A percentile compares a stretch with the other conserved stretches of the same genome.
Evolutionary conservation across 1,284 basidiomycete genomes (phyloP).

Genomic region (Microbotryum silenes-acaulis): DNA sequence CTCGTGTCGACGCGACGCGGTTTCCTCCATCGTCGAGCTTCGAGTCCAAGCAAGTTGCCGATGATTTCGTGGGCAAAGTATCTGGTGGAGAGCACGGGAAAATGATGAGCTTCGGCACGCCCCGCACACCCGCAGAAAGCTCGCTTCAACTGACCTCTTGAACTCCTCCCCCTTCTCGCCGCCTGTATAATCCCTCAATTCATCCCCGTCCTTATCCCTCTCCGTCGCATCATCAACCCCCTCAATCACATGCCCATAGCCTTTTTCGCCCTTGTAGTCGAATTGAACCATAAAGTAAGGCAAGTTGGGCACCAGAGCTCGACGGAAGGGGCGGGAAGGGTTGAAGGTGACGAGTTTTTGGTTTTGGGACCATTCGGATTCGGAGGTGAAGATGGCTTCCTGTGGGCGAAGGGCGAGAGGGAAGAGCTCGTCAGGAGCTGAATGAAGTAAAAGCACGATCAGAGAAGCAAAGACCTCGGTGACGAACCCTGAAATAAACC

Average conservation of each 20-base stretch:
- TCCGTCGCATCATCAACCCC: slow-evolving; percentile 60
- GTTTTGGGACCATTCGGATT: slow-evolving; percentile 95
- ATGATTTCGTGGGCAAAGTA: slow-evolving; percentile 95
- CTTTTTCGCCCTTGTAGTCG: slow-evolving; percentile 93
- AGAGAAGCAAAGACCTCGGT: too few species aligned
- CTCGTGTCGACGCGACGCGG: slow-evolving; percentile 65
- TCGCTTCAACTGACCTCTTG: slow-evolving; percentile 54
- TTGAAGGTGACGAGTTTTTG: slow-evolving; percentile 88
- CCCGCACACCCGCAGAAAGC: background rate
- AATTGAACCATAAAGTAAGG: slow-evolving; percentile 99
- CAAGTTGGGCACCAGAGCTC: slow-evolving; percentile 87
- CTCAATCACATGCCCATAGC: slow-evolving; percentile 95
- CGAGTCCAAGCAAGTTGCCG: slow-evolving; percentile 79
- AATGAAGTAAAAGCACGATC: too few species aligned
- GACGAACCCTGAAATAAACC: slow-evolving; percentile 76
- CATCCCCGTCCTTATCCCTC: slow-evolving; percentile 49
- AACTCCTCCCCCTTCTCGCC: slow-evolving; percentile 78
- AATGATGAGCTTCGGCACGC: background rate
- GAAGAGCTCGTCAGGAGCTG: too few species aligned
- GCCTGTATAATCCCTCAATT: slow-evolving; percentile 40
- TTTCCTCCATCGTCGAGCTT: slow-evolving; percentile 76
- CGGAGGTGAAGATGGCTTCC: slow-evolving; percentile 86
- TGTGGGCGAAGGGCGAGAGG: slow-evolving; percentile 36
- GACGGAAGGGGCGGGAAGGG: slow-evolving; percentile 70
- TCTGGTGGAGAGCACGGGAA: slow-evolving; percentile 44